Evolutionary conservation across 805 yeast genomes (phyloP).

Genomic region (Brettanomyces bruxellensis): DNA sequence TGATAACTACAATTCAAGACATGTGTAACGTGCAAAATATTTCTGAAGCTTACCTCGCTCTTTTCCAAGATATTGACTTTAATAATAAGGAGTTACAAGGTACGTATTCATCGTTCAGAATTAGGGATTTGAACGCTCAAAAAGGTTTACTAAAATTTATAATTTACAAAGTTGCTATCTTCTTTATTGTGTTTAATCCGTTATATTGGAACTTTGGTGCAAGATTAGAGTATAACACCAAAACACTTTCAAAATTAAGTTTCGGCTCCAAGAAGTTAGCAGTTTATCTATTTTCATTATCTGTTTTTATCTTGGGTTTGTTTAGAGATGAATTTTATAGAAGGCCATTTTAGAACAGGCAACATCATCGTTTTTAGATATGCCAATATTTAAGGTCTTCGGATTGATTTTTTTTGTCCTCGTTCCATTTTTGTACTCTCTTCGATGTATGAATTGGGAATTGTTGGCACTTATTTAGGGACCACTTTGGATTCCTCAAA

Average conservation of each 20-base stretch:
- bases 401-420: constrained; percentile 49
- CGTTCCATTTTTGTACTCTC: constrained; percentile 70
- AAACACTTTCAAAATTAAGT: constrained; percentile 63
- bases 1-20: too few relatives aligned
- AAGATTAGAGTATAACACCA: constrained; percentile 71
- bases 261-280: constrained; percentile 63
- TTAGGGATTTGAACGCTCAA: background rate
- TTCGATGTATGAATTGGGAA: constrained; percentile 89
- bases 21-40: background rate
- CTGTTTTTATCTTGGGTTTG: constrained; percentile 81
- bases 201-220: constrained; percentile 94
- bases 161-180: constrained; percentile 35
- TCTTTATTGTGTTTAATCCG: constrained; percentile 82
- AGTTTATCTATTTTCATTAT: constrained; percentile 74
- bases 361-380: constrained; percentile 43
- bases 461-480: constrained; percentile 94
- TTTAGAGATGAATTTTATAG: constrained; percentile 71
- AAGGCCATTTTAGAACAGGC: constrained; percentile 67
- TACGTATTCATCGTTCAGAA: constrained; percentile 6
- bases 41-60: background rate
- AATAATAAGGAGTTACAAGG: constrained; percentile 15
- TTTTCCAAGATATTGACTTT: constrained; percentile 16
- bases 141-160: constrained; percentile 1
- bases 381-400: constrained; percentile 24
- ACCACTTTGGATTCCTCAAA: constrained; percentile 95